Evolutionary conservation across 805 yeast species (phyloP).

Genomic region (Ogataea henricii): DNA sequence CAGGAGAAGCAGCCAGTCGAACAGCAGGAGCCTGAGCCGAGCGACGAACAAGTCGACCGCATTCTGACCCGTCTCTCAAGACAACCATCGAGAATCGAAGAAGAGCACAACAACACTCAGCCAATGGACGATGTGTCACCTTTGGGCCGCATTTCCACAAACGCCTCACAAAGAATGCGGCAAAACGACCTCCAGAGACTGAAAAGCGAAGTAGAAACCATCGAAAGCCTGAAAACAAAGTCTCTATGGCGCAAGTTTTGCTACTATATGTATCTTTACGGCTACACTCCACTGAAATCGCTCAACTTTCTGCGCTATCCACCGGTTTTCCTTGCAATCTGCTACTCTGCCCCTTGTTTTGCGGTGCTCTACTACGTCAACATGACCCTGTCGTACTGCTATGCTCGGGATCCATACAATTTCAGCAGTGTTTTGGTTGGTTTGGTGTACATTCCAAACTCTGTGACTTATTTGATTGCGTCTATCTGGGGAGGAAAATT

Average conservation of each 20-base stretch:
- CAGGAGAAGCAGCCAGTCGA: slow-evolving; percentile 5
- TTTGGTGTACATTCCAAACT: slow-evolving; percentile 78
- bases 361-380: slow-evolving; percentile 72
- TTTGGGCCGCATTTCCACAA: slow-evolving; percentile 34
- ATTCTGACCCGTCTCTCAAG: slow-evolving; percentile 39
- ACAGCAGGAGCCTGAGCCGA: too few relatives aligned
- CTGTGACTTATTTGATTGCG: slow-evolving; percentile 73
- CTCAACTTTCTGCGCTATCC: slow-evolving; percentile 65
- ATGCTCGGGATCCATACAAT: slow-evolving; percentile 66
- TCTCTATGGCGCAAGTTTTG: slow-evolving; percentile 26
- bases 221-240: slow-evolving; percentile 23
- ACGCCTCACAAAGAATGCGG: slow-evolving; percentile 20
- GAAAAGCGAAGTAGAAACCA: slow-evolving; percentile 22
- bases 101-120: slow-evolving; percentile 5
- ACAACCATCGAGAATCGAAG: slow-evolving; percentile 21
- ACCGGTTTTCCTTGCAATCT: slow-evolving; percentile 67
- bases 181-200: slow-evolving; percentile 24
- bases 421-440: slow-evolving; percentile 70
- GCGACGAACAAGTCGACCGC: slow-evolving; percentile 32
- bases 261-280: slow-evolving; percentile 44
- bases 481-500: slow-evolving; percentile 81
- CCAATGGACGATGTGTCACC: slow-evolving; percentile 42
- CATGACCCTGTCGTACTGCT: slow-evolving; percentile 66
- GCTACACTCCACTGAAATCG: slow-evolving; percentile 62
- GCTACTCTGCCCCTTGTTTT: slow-evolving; percentile 71